Conservation (phyloP, 192 early-diverging fungal genomes). For the Backusella macrospora region DNA sequence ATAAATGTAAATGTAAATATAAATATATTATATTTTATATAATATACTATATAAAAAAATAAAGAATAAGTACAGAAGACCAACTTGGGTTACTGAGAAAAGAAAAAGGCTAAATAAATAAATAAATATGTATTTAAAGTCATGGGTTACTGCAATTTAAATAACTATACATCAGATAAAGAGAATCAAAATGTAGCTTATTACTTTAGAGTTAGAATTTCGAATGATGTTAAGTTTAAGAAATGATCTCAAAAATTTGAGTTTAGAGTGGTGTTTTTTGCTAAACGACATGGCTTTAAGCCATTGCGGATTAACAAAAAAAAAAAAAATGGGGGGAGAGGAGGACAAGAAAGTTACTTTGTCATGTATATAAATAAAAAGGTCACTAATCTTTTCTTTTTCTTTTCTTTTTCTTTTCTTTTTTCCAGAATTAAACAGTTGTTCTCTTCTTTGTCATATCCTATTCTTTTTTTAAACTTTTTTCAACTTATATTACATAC, state of each 20-base stretch:
- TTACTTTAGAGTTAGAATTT: background rate
- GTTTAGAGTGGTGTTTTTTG: constrained; percentile 4
- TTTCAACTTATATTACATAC: background rate
- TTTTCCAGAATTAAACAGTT: constrained; percentile 3
- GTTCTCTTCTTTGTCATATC: constrained; percentile 5
- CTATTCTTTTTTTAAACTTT: background rate
- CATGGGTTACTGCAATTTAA: background rate
- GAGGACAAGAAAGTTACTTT: background rate
- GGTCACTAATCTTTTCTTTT: constrained; percentile 1
- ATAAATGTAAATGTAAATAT: no score
- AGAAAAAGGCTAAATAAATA: background rate
- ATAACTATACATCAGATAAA: background rate
- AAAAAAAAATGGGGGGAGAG: background rate
- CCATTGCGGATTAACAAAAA: background rate
- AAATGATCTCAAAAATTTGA: no score
- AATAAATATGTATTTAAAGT: background rate
- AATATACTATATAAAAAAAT: background rate
- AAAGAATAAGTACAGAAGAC: background rate
- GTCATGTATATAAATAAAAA: constrained; percentile 13
- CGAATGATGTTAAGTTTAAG: constrained; percentile 1
- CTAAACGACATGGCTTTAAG: background rate
- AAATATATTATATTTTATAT: no score
- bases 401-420: constrained; percentile 8
- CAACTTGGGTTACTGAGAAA: background rate
- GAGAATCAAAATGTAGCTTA: background rate